Conservation (phyloP, 768 basidiomycete genomes). For the Calvatia gigantea region DNA sequence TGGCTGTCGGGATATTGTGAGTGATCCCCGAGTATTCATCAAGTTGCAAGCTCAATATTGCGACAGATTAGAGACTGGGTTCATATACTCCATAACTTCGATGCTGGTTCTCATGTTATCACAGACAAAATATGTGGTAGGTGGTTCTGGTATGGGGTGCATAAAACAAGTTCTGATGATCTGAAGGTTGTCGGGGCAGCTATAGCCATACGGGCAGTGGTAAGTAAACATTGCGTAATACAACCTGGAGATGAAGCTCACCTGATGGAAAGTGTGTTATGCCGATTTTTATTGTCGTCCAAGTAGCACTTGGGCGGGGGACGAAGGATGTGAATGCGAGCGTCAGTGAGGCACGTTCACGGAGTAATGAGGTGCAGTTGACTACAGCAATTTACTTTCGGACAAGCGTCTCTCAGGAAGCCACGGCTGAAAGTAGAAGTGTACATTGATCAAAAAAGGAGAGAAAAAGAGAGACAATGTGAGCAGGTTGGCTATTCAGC, state of each 20-base stretch:
- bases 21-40: not conserved
- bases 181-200: conserved; percentile 18
- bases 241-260: not conserved
- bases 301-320: conserved; percentile 20
- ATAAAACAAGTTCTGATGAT: not conserved
- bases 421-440: not conserved
- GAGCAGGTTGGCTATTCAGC: too few relatives aligned
- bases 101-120: conserved; percentile 16
- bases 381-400: conserved; percentile 3
- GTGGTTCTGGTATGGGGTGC: not conserved
- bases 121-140: conserved; percentile 18
- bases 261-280: conserved; percentile 18
- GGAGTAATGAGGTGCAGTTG: conserved; percentile 6
- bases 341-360: conserved; percentile 13
- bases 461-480: too few relatives aligned
- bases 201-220: conserved; percentile 19
- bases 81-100: conserved; percentile 17
- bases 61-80: conserved; percentile 21
- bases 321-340: conserved; percentile 18
- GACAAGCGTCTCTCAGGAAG: not conserved
- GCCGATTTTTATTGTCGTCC: conserved; percentile 24
- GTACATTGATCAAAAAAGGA: too few relatives aligned
- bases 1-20: conserved; percentile 25
- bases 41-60: not conserved
- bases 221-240: conserved; percentile 10